Evolutionary conservation across 352 stramenopile genomes (phyloP), one percentile per base, ranked within the genome.

Genomic region (Phytophthora sansomeana): DNA sequence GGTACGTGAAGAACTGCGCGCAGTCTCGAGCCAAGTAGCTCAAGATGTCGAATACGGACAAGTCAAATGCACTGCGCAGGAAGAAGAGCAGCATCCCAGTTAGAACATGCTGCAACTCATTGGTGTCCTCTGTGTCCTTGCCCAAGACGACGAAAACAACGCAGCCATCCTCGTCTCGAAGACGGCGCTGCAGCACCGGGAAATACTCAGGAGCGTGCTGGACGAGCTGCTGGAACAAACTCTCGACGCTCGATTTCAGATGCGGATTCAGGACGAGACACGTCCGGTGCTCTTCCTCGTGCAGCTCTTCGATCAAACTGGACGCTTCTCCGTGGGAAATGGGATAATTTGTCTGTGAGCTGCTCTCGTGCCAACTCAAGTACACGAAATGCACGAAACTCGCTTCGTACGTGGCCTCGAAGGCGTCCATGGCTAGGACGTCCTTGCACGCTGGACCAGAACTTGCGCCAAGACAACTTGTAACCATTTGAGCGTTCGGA

Each of bases 341-440:
- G n/a, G n/a, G n/a, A n/a, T 0, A 29, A 10, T 8, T 63, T 38
- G 16, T 21, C 33, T 19, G 42, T 32, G 33, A 4, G 14, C 14
- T 11, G 42, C 29, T 55, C 13, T 77, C 54, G 28, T 63, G 35
- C 61, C 67, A 87, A 53, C 69, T 74, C 30, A 89, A 61, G 56
- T 84, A 89, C 33, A 89, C 66, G 30, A 85, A 87, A 46, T 88
- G 78, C n/a, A 55, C 52, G 55, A 85, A 87, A 35, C 62, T n/a
- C 9, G 53, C 46, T 29, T 85, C 77, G 56, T 83, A 57, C 28
- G 70, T 58, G 38, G 63, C 52, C 62, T 87, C 76, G 19, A 83
- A 73, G 4, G 51, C 50, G 5, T 76, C 58, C 52, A 80, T 78
- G 17, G 56, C 66, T 16, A 75, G 35, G 9, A 63, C 21, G 24